phyloP scores from a whole-genome alignment of 2,329 filamentous ascomycete species.

The Fonsecaea monophora region DNA sequence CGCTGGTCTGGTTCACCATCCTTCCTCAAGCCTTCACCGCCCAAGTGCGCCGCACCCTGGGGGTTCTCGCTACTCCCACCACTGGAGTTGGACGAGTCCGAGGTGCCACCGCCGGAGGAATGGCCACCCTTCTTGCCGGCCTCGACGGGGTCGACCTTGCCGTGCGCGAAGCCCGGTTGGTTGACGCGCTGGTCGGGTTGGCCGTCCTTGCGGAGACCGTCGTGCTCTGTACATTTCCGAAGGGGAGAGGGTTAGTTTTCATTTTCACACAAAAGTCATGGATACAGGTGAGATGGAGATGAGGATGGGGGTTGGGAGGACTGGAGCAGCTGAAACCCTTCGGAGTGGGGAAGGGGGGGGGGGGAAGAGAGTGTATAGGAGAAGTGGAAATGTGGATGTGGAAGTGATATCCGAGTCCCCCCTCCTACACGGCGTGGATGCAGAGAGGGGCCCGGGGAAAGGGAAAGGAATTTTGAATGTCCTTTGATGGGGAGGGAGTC shows the following conservation, averaged over 20 bases:
- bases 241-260: conserved; percentile 4
- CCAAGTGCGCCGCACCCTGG: conserved; percentile 28
- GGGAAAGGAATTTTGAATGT: not conserved
- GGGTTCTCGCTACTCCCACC: conserved; percentile 17
- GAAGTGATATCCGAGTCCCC: too few relatives aligned
- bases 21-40: conserved; percentile 34
- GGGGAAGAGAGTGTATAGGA: too few relatives aligned
- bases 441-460: not conserved
- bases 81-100: conserved; percentile 3
- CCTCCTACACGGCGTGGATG: too few relatives aligned
- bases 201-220: conserved; percentile 39
- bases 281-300: not conserved
- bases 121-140: conserved; percentile 38
- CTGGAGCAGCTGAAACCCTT: too few relatives aligned
- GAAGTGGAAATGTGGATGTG: too few relatives aligned
- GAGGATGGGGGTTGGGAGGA: too few relatives aligned
- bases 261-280: not conserved
- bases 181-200: conserved; percentile 34
- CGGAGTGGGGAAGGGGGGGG: too few relatives aligned
- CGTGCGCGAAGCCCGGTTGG: conserved; percentile 35
- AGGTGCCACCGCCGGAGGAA: conserved; percentile 21
- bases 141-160: conserved; percentile 39
- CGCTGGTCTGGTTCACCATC: conserved; percentile 37
- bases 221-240: conserved; percentile 29
- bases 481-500: not conserved